Conservation (phyloP, 306 rosid species). For the Cyamopsis tetragonoloba region DNA sequence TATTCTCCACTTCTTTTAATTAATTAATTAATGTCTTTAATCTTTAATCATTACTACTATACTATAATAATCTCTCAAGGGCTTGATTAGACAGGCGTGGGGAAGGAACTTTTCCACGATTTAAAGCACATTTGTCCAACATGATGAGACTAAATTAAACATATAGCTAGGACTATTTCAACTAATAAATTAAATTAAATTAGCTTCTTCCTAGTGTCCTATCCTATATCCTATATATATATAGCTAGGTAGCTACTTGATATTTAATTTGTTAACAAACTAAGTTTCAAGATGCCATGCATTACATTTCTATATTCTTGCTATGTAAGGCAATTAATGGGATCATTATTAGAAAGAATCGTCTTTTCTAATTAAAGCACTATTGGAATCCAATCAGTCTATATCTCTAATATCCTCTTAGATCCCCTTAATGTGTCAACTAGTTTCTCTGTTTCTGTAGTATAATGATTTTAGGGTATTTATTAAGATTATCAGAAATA, state of each 20-base stretch:
- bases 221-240: not conserved
- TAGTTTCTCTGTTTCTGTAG: too few species aligned
- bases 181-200: conserved; percentile 2
- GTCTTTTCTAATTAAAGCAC: not conserved
- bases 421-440: too few species aligned
- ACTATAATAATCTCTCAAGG: conserved; percentile 24
- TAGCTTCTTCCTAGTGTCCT: too few species aligned
- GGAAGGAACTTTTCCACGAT: conserved; percentile 42
- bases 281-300: not conserved
- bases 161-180: too few species aligned
- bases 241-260: not conserved
- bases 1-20: conserved; percentile 37
- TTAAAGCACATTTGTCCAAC: conserved; percentile 36
- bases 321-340: conserved; percentile 18
- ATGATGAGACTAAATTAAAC: conserved; percentile 33
- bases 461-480: too few species aligned
- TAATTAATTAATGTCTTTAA: not conserved
- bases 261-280: conserved; percentile 12
- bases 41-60: conserved; percentile 22
- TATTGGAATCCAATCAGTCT: conserved; percentile 17
- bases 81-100: conserved; percentile 52
- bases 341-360: conserved; percentile 9
- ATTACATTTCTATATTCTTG: conserved; percentile 31
- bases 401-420: not conserved
- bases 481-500: too few species aligned